Evolutionary conservation across 768 basidiomycete genomes (phyloP).

Genomic region (Boletus patriciae): DNA sequence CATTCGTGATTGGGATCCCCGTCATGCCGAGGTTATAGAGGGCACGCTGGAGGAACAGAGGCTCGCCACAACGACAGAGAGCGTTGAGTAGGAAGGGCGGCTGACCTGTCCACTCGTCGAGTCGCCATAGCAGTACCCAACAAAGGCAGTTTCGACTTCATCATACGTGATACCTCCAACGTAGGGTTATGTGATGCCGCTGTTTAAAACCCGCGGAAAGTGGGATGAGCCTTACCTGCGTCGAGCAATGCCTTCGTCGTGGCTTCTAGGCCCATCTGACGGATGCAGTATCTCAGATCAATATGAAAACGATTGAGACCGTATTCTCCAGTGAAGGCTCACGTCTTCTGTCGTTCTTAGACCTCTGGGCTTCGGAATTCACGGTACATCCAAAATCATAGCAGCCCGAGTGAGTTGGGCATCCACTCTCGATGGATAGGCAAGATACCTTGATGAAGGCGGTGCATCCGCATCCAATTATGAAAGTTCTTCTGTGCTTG

Average conservation of each 20-base stretch:
- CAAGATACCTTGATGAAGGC: slow-evolving; percentile 20
- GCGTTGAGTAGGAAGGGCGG: neutral
- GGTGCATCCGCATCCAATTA: slow-evolving; percentile 22
- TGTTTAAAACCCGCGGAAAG: neutral
- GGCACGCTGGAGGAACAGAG: slow-evolving; percentile 49
- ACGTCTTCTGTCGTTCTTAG: slow-evolving; percentile 71
- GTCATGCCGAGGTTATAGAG: slow-evolving; percentile 84
- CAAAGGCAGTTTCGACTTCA: slow-evolving; percentile 66
- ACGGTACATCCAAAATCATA: slow-evolving; percentile 1
- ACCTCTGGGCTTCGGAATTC: slow-evolving; percentile 55
- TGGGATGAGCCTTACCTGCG: slow-evolving; percentile 50
- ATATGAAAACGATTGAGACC: neutral
- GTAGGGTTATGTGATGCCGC: neutral
- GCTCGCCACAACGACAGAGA: neutral
- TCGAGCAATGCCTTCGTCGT: slow-evolving; percentile 85
- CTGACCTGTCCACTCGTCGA: slow-evolving; percentile 73
- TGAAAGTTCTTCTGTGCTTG: slow-evolving; percentile 16
- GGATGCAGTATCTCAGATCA: neutral
- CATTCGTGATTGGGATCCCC: slow-evolving; percentile 79
- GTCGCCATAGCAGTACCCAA: slow-evolving; percentile 79
- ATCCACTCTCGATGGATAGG: neutral
- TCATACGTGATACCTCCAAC: slow-evolving; percentile 79
- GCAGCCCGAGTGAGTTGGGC: neutral
- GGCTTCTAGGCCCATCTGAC: slow-evolving; percentile 83
- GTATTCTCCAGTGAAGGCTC: slow-evolving; percentile 19